Percentiles rank a stretch among this genome's conserved stretches.
phyloP scores from a whole-genome alignment of 208 protist genomes.

The Novymonas esmeraldas region DNA sequence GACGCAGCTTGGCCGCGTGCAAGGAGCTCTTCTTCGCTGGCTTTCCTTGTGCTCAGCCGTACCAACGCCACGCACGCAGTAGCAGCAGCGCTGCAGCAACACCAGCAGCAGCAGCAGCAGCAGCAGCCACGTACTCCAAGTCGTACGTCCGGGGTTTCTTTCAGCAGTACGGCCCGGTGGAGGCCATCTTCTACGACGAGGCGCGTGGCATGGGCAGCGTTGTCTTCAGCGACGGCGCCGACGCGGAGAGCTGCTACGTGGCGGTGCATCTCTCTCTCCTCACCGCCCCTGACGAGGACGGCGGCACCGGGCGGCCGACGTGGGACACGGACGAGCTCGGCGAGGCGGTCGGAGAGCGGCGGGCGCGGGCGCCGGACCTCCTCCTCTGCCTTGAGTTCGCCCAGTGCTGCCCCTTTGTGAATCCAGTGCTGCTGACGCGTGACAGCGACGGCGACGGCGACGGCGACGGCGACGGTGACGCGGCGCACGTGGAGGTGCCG shows the following conservation, averaged over 20 bases:
- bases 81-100: too few species aligned
- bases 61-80: conserved; percentile 1
- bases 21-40: conserved; percentile 79
- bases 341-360: conserved; percentile 16
- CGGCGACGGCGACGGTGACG: conserved; percentile 9
- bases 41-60: conserved; percentile 30
- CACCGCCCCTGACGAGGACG: conserved; percentile 8
- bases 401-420: conserved; percentile 59
- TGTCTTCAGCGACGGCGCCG: conserved; percentile 49
- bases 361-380: conserved; percentile 20
- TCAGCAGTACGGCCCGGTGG: conserved; percentile 54
- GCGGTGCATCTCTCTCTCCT: conserved; percentile 57
- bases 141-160: conserved; percentile 60
- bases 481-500: conserved; percentile 25
- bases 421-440: conserved; percentile 45
- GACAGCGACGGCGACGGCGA: conserved; percentile 14
- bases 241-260: conserved; percentile 65
- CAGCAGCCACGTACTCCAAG: conserved; percentile 16
- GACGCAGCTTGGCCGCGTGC: conserved; percentile 23
- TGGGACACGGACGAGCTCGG: conserved; percentile 11
- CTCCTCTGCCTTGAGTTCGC: conserved; percentile 73
- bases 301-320: conserved; percentile 10
- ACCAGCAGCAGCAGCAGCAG: not conserved
- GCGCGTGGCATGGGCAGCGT: conserved; percentile 67
- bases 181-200: conserved; percentile 52